Conservation (phyloP, 257 asterid species). For the Solanum acaule region DNA sequence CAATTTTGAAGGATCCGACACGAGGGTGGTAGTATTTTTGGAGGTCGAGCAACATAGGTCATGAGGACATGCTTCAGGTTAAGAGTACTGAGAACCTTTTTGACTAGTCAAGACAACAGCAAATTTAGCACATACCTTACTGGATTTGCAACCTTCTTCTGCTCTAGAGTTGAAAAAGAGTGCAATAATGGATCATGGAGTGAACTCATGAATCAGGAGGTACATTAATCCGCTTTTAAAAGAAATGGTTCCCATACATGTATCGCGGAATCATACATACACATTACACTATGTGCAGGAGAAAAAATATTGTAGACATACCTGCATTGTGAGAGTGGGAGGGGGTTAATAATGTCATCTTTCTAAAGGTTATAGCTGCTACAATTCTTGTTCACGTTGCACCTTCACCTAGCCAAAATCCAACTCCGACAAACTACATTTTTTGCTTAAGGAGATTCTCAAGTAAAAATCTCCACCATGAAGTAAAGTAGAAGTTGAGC, state of each 20-base stretch:
- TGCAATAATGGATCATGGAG: not conserved
- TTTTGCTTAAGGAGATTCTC: not conserved
- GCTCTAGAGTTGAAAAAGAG: not conserved
- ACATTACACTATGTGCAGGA: not conserved
- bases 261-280: not conserved
- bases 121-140: not conserved
- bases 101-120: not conserved
- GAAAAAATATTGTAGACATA: not conserved
- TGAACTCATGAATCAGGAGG: not conserved
- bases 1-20: not conserved
- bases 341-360: not conserved
- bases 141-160: not conserved
- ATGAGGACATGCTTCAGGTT: not conserved
- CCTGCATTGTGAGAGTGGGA: not conserved
- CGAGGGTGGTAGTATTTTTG: not conserved
- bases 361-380: not conserved
- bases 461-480: not conserved
- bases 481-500: not conserved
- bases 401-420: not conserved
- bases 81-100: not conserved
- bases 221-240: not conserved
- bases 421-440: not conserved
- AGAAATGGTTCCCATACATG: not conserved
- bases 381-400: not conserved
- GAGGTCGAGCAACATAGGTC: not conserved